phyloP scores from a whole-genome alignment of 176 grass and related monocot genomes.

The Paspalum vaginatum region DNA sequence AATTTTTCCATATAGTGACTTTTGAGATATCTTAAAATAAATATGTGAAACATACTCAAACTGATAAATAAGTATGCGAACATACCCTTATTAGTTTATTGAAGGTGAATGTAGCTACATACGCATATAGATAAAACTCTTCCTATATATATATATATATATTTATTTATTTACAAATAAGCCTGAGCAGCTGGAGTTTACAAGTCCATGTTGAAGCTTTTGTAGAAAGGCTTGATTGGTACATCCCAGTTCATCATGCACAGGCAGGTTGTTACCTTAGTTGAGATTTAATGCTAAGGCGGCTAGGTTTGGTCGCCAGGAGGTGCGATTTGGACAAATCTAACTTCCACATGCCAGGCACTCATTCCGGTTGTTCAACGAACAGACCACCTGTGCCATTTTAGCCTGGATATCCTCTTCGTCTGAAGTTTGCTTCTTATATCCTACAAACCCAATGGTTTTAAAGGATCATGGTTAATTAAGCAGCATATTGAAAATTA shows the following conservation, averaged over 20 bases:
- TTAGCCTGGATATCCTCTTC: slow-evolving; percentile 63
- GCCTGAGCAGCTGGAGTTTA: not conserved
- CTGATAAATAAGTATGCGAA: too few species aligned
- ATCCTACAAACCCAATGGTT: not conserved
- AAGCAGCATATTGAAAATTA: not conserved
- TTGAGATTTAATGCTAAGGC: not conserved
- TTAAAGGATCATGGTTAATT: slow-evolving; percentile 10
- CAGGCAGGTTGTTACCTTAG: not conserved
- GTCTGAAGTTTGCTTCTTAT: slow-evolving; percentile 6
- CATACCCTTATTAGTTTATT: too few species aligned
- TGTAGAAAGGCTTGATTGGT: not conserved
- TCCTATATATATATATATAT: too few species aligned
- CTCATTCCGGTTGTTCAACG: slow-evolving; percentile 82
- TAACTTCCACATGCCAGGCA: slow-evolving; percentile 93
- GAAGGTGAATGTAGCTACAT: too few species aligned
- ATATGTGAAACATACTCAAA: too few species aligned
- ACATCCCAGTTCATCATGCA: not conserved
- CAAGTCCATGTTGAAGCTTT: not conserved
- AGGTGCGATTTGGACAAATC: slow-evolving; percentile 11
- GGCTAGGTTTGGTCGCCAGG: not conserved
- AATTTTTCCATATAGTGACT: too few species aligned
- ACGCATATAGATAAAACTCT: too few species aligned
- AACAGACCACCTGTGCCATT: slow-evolving; percentile 92
- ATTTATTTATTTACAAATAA: not conserved
- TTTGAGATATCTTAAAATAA: too few species aligned